A percentile compares a stretch with the other conserved stretches of the same genome.
Conservation (phyloP, 139 green algal species). For the Pedinophyceae sp. region DNA sequence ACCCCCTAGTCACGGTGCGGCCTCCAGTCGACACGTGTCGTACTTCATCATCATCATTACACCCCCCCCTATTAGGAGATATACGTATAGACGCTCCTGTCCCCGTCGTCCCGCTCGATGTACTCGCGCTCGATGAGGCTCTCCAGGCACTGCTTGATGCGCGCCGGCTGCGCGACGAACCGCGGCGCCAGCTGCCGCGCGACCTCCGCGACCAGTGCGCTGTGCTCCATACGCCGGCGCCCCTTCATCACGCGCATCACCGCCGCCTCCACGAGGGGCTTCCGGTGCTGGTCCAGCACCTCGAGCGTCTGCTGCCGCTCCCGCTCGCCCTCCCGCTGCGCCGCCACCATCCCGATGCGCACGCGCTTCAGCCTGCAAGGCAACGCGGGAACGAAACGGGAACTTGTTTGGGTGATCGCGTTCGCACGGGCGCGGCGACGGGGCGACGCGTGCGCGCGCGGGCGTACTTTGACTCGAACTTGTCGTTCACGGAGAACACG, state of each 20-base stretch:
- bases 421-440: no score
- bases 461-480: constrained; percentile 48
- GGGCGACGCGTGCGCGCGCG: no score
- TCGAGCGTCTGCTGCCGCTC: constrained; percentile 70
- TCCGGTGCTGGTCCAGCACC: constrained; percentile 87
- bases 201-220: constrained; percentile 81
- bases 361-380: constrained; percentile 44
- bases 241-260: constrained; percentile 98
- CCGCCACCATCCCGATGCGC: constrained; percentile 31
- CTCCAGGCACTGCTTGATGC: constrained; percentile 98
- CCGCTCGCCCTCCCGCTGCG: constrained; percentile 48
- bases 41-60: no score
- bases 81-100: constrained; percentile 73
- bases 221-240: constrained; percentile 67
- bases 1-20: no score
- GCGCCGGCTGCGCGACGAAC: constrained; percentile 75
- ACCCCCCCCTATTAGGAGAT: constrained; percentile 23
- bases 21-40: no score
- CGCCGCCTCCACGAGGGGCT: constrained; percentile 94
- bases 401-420: constrained; percentile 74
- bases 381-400: constrained; percentile 6
- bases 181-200: constrained; percentile 67
- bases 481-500: constrained; percentile 81
- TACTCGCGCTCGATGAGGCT: constrained; percentile 94
- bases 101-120: constrained; percentile 73